A percentile compares a stretch with the other conserved stretches of the same genome.
These are phyloP conservation scores for Termitomyces sp. DNA, from an alignment of 768 basidiomycete genomes.

Conservation along the genomic window DNA sequence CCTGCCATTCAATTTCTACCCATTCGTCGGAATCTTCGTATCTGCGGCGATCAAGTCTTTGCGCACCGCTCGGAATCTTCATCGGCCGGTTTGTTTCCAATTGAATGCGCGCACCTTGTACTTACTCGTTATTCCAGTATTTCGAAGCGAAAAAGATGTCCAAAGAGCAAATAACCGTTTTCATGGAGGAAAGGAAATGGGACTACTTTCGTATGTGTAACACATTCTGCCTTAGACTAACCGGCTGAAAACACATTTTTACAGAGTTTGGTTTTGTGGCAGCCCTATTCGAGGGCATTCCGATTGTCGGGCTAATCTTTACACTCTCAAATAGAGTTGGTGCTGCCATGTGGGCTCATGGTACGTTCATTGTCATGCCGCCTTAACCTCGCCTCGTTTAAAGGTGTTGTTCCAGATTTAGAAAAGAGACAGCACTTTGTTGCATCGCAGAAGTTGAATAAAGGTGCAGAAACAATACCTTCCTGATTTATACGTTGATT, in stretches of 20 bases:
- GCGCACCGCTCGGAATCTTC: slow-evolving; percentile 61
- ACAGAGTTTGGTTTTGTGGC: slow-evolving; percentile 84
- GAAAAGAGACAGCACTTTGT: slow-evolving; percentile 55
- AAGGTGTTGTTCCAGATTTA: slow-evolving; percentile 35
- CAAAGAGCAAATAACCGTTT: slow-evolving; percentile 57
- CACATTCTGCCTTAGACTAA: background rate
- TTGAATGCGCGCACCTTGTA: background rate
- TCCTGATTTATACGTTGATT: background rate
- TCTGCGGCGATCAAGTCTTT: slow-evolving; percentile 63
- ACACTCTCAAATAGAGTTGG: slow-evolving; percentile 85
- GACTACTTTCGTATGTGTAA: slow-evolving; percentile 62
- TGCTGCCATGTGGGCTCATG: slow-evolving; percentile 92
- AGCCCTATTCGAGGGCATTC: slow-evolving; percentile 74
- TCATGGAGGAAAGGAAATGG: slow-evolving; percentile 88
- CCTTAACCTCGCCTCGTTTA: background rate
- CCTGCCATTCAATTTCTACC: slow-evolving; percentile 60
- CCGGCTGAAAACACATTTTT: background rate
- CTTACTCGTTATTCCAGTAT: slow-evolving; percentile 44
- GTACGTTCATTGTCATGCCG: slow-evolving; percentile 26
- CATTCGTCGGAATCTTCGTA: slow-evolving; percentile 57
- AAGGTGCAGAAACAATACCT: background rate
- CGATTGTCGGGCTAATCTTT: slow-evolving; percentile 77
- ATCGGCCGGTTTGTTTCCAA: slow-evolving; percentile 47
- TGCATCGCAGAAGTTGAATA: slow-evolving; percentile 13
- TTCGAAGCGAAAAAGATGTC: slow-evolving; percentile 85